A percentile compares a stretch with the other conserved stretches of the same genome.
Evolutionary conservation across 108 stramenopile species (phyloP).

Genomic region (Skeletonema marinoi): DNA sequence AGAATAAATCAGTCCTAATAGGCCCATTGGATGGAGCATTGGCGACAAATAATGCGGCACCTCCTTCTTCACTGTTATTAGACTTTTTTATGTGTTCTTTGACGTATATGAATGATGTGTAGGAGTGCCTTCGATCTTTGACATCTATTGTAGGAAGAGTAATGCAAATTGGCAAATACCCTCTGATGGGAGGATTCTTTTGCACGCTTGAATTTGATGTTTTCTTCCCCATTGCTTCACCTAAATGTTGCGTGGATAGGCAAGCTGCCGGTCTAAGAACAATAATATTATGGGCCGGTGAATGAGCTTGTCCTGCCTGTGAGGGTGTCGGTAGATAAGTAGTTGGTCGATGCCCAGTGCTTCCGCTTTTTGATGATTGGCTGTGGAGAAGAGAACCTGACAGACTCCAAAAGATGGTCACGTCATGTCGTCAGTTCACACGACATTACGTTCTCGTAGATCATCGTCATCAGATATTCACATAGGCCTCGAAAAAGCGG

Average conservation of each 20-base stretch:
- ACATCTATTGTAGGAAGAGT: conserved; percentile 55
- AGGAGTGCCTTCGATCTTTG: conserved; percentile 12
- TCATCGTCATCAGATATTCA: neutral
- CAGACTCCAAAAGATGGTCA: neutral
- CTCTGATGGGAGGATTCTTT: conserved; percentile 62
- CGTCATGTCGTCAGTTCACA: neutral
- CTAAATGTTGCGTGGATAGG: neutral
- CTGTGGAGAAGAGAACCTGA: too few species aligned
- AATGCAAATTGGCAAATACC: conserved; percentile 84
- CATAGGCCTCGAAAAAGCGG: neutral
- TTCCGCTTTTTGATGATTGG: too few species aligned
- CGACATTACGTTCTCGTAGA: neutral
- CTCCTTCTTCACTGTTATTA: neutral
- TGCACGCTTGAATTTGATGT: conserved; percentile 1
- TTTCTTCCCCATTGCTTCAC: conserved; percentile 7
- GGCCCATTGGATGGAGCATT: conserved; percentile 79
- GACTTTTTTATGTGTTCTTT: conserved; percentile 66
- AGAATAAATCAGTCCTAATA: conserved; percentile 62
- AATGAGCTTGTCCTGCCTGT: too few species aligned
- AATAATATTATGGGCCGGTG: too few species aligned
- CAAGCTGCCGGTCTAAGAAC: too few species aligned
- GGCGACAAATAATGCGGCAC: conserved; percentile 79
- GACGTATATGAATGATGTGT: conserved; percentile 72
- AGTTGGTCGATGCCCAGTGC: too few species aligned
- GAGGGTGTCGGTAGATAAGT: too few species aligned